phyloP scores from a whole-genome alignment of 2,329 filamentous ascomycete species.

The Apiospora marii region DNA sequence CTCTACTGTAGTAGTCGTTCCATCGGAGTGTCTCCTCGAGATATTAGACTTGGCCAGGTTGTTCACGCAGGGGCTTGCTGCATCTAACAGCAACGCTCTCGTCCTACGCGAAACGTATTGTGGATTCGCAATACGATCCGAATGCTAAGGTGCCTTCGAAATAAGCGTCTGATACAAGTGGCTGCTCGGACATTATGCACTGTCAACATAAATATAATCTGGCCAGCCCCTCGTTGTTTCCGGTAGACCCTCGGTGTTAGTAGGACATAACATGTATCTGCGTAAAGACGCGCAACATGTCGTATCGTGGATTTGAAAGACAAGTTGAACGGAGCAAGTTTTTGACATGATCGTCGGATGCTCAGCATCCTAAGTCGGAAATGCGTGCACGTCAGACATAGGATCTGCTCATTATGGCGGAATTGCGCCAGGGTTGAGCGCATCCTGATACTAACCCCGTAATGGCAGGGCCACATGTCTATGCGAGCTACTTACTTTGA shows the following conservation, averaged over 20 bases:
- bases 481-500: slow-evolving; percentile 5
- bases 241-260: not conserved
- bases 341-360: not conserved
- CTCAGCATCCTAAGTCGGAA: not conserved
- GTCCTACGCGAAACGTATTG: slow-evolving; percentile 10
- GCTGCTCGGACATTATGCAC: not conserved
- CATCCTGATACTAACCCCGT: slow-evolving; percentile 12
- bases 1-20: no score
- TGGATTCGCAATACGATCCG: not conserved
- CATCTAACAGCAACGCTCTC: not conserved
- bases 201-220: not conserved
- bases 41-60: no score
- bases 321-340: not conserved
- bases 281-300: not conserved
- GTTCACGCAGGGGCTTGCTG: not conserved
- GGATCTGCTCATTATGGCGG: slow-evolving; percentile 5
- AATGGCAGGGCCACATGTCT: slow-evolving; percentile 15
- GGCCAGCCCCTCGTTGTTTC: not conserved
- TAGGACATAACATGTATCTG: not conserved
- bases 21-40: no score
- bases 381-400: slow-evolving; percentile 3
- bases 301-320: not conserved
- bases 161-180: slow-evolving; percentile 3
- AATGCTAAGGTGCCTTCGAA: not conserved
- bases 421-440: not conserved